Evolutionary conservation across 129 eudicot species (phyloP), one percentile per base, ranked within the genome.

Genomic region (Flaveria trinervia): DNA sequence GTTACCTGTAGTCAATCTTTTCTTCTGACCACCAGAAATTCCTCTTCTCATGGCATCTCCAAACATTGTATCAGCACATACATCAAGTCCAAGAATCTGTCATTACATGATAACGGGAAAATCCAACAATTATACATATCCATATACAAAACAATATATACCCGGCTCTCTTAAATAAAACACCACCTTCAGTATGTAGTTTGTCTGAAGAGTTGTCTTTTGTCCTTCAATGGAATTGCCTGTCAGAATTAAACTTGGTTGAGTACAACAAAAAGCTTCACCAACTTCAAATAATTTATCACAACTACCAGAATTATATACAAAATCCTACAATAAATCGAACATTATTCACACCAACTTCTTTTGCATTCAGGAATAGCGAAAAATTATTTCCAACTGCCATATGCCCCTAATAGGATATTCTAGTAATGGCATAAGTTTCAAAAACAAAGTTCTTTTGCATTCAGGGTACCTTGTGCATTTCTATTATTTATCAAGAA

Each of bases 21-120:
- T 92, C 85, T 92, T 92, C 62, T 92, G 94, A 68, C 98, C 98
- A 54, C 98, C 98, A 61, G 98, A 92, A 55, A 92, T 86, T 45
- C 98, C 96, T 81, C 96, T 81, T 68, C 86, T 89, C 96, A 92
- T 89, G 65, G 86, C 94, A 83, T 92, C 96, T 75, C 96, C 97
- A 81, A 82, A 78, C 71, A 90, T 20, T 22, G 86, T 89, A 77
- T 93, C 96, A 50, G 98, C 89, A 83, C 98, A 93, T 22, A 87
- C 77, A 83, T 90, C 98, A 70, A 93, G 92, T 56, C 97, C 98
- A 75, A 93, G 97, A 87, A 93, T 90, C 98, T 93, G 81, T 43
- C 15, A 77, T 16, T 16, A 56, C 44, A 60, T 39, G 49, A 54
- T 14, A 79, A 69, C 17, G n/a, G 26, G 33, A 5, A 57, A 77